phyloP scores from a whole-genome alignment of 805 yeast species.

The Zygotorulaspora florentina region DNA sequence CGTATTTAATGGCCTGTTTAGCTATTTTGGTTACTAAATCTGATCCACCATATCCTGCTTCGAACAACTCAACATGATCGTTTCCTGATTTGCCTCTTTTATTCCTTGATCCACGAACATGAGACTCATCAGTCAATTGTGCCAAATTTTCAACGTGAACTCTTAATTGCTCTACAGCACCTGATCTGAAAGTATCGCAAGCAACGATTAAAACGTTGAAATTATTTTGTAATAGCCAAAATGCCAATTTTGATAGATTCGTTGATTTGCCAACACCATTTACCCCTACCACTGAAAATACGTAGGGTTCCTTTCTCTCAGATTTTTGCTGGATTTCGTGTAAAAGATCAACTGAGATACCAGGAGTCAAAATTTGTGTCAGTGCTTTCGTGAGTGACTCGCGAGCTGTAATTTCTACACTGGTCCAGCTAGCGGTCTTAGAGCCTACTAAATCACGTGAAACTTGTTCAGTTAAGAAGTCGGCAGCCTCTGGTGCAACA shows the following conservation, averaged over 20 bases:
- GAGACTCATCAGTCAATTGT: conserved; percentile 52
- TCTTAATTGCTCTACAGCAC: conserved; percentile 96
- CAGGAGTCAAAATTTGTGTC: conserved; percentile 81
- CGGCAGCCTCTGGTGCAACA: conserved; percentile 88
- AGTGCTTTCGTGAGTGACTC: conserved; percentile 57
- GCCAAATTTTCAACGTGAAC: conserved; percentile 86
- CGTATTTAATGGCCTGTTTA: conserved; percentile 80
- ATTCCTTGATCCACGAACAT: conserved; percentile 35
- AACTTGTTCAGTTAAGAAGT: conserved; percentile 63
- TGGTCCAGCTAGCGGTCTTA: conserved; percentile 67
- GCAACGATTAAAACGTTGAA: conserved; percentile 87
- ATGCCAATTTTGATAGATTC: conserved; percentile 87
- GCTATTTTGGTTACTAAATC: conserved; percentile 90
- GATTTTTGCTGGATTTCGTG: conserved; percentile 63
- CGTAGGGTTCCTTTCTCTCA: conserved; percentile 59
- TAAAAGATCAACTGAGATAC: conserved; percentile 80
- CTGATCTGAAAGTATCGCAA: conserved; percentile 96
- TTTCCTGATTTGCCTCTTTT: conserved; percentile 40
- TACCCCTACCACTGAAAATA: conserved; percentile 96
- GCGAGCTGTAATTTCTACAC: conserved; percentile 67
- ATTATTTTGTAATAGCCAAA: conserved; percentile 90
- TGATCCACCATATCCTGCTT: conserved; percentile 97
- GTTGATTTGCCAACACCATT: conserved; percentile 98
- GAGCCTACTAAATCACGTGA: conserved; percentile 66
- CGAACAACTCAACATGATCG: conserved; percentile 64